phyloP scores from a whole-genome alignment of 1,139 yeast genomes.

The Candida gigantensis region DNA sequence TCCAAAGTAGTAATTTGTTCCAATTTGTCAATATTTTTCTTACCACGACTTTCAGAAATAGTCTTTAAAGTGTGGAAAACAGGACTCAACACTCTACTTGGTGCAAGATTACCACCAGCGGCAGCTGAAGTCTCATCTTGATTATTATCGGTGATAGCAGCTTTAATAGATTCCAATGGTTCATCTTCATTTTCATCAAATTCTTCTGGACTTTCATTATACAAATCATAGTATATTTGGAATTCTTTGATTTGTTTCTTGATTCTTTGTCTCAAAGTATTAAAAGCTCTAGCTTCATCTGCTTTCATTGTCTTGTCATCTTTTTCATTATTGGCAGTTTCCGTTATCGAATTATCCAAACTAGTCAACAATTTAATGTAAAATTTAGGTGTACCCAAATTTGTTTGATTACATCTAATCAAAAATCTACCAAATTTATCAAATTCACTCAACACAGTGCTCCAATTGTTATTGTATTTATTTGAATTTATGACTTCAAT shows the following conservation, averaged over 20 bases:
- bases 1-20: slow-evolving; percentile 80
- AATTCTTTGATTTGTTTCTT: slow-evolving; percentile 76
- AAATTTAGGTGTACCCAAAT: slow-evolving; percentile 66
- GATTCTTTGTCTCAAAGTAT: slow-evolving; percentile 85
- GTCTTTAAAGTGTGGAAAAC: slow-evolving; percentile 75
- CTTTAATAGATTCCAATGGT: slow-evolving; percentile 33
- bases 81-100: slow-evolving; percentile 35
- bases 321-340: slow-evolving; percentile 58
- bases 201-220: slow-evolving; percentile 68
- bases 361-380: slow-evolving; percentile 70
- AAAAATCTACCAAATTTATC: slow-evolving; percentile 72
- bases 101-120: slow-evolving; percentile 18
- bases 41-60: slow-evolving; percentile 90
- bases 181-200: slow-evolving; percentile 63
- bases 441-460: slow-evolving; percentile 70
- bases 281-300: slow-evolving; percentile 82
- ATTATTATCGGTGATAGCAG: slow-evolving; percentile 12
- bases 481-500: slow-evolving; percentile 72
- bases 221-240: slow-evolving; percentile 58
- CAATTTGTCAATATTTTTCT: slow-evolving; percentile 82
- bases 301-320: slow-evolving; percentile 76
- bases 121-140: slow-evolving; percentile 19
- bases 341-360: slow-evolving; percentile 69
- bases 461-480: slow-evolving; percentile 79
- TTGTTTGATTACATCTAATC: slow-evolving; percentile 74